Evolutionary conservation across 1,139 yeast species (phyloP).

Genomic region (Nakaseomyces uthaithaninus): DNA sequence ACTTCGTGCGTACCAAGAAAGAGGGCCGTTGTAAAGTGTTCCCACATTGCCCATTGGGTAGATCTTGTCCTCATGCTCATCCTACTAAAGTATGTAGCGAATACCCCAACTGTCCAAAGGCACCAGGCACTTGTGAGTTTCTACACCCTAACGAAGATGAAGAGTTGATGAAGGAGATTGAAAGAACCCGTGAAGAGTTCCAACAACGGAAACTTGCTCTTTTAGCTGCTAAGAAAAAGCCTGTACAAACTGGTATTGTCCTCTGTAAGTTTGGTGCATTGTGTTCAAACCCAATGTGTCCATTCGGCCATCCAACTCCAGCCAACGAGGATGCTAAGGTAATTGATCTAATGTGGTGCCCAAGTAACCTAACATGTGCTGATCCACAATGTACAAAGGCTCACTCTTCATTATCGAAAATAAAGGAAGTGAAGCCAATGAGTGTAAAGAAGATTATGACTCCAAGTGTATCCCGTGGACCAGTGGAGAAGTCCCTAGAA

Average conservation of each 20-base stretch:
- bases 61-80: constrained; percentile 65
- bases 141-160: constrained; percentile 82
- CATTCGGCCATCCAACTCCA: constrained; percentile 88
- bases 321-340: constrained; percentile 69
- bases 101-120: constrained; percentile 73
- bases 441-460: constrained; percentile 14
- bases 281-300: constrained; percentile 72
- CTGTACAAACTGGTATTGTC: constrained; percentile 40
- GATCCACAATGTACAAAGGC: constrained; percentile 60
- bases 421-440: constrained; percentile 31
- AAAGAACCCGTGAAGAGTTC: constrained; percentile 47
- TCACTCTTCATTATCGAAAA: constrained; percentile 60
- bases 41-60: constrained; percentile 62
- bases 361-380: constrained; percentile 55
- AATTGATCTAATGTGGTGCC: constrained; percentile 65
- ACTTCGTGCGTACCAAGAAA: constrained; percentile 33
- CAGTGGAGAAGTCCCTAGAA: constrained; percentile 50
- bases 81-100: constrained; percentile 69
- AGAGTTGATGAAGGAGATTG: constrained; percentile 57
- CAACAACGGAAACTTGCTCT: constrained; percentile 37
- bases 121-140: constrained; percentile 74
- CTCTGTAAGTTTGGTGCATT: constrained; percentile 68
- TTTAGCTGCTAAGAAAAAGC: constrained; percentile 31
- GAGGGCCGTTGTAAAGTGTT: constrained; percentile 68
- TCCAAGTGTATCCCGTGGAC: constrained; percentile 20